Evolutionary conservation across 2,329 filamentous ascomycete species (phyloP), one percentile per base, ranked within the genome.

Genomic region (Rasamsonia emersonii): DNA sequence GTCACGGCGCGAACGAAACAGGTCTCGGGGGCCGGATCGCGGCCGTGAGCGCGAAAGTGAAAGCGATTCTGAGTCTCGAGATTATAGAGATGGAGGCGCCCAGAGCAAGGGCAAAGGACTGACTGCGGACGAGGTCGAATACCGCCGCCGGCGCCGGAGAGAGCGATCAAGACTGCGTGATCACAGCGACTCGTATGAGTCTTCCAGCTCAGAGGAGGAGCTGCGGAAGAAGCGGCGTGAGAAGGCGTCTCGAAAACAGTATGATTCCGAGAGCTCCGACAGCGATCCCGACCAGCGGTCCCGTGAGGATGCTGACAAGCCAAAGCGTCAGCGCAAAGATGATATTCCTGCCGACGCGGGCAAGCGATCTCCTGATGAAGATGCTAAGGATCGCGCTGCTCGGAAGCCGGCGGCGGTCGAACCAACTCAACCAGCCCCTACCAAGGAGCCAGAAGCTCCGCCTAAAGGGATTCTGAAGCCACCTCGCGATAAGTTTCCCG

Each of bases 391-490:
- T 25, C 46, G 33, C 41, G 43, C n/a, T n/a, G n/a, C 37, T 47
- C 40, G 24, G 42, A 59, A 45, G 43, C 40, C 37, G 18, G 41
- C 44, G 32, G 46, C 37, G 28, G 54, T 46, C 11, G 56, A 50
- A 3, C 44, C 43, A 10, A 42, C 41, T 7, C 28, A 36, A 3
- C n/a, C n/a, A n/a, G n/a, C n/a, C n/a, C n/a, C n/a, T 5, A 35
- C 42, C 3, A 63, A 68, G 13, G 79, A 84, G 11, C 70, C 72
- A 24, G 82, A 83, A 42, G 73, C 76, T 11, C 56, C 62, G 3
- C 73, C 85, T 37, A 91, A 82, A 57, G 80, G 86, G 10, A 96
- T 96, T 35, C 68, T 96, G 25, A 91, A 93, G 57, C 73, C 75
- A 33, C 88, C 89, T 1, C 86, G 77, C 10, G 70, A 72, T 16